Percentiles rank a stretch among this genome's conserved stretches.
Conservation (phyloP, 805 yeast genomes). For the Sugiyamaella floridensis region DNA sequence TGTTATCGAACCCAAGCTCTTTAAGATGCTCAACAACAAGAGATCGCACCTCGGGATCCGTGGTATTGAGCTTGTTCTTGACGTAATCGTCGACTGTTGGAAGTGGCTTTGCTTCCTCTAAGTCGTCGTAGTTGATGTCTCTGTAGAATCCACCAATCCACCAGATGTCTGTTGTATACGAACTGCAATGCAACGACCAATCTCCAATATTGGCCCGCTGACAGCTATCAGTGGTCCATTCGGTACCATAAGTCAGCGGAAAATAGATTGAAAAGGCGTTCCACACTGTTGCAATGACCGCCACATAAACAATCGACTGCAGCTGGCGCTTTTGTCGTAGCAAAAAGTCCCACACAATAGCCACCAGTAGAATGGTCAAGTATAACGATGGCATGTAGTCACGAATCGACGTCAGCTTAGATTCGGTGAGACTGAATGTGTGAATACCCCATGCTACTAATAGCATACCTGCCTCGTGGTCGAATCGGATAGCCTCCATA, state of each 20-base stretch:
- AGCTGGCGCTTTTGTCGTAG: slow-evolving; percentile 7
- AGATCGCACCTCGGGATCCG: not conserved
- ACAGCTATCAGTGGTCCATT: slow-evolving; percentile 40
- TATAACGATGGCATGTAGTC: slow-evolving; percentile 81
- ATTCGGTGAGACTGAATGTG: slow-evolving; percentile 61
- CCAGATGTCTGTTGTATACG: not conserved
- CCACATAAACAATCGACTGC: slow-evolving; percentile 7
- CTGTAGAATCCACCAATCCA: not conserved
- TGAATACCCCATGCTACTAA: slow-evolving; percentile 67
- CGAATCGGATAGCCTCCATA: slow-evolving; percentile 42
- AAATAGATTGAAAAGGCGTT: slow-evolving; percentile 32
- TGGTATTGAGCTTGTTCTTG: not conserved
- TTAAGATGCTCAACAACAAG: not conserved
- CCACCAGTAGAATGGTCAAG: slow-evolving; percentile 47
- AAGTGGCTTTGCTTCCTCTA: not conserved
- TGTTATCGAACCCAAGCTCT: not conserved
- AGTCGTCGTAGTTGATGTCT: not conserved
- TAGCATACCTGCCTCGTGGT: slow-evolving; percentile 54
- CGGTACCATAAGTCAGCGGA: slow-evolving; percentile 57
- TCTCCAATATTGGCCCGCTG: not conserved
- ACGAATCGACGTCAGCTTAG: slow-evolving; percentile 78
- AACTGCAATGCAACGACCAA: slow-evolving; percentile 6
- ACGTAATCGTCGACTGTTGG: not conserved
- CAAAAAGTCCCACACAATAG: slow-evolving; percentile 49
- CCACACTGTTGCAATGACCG: slow-evolving; percentile 3